phyloP scores from a whole-genome alignment of 177 flowering plant species.

The Vitis hybrid region DNA sequence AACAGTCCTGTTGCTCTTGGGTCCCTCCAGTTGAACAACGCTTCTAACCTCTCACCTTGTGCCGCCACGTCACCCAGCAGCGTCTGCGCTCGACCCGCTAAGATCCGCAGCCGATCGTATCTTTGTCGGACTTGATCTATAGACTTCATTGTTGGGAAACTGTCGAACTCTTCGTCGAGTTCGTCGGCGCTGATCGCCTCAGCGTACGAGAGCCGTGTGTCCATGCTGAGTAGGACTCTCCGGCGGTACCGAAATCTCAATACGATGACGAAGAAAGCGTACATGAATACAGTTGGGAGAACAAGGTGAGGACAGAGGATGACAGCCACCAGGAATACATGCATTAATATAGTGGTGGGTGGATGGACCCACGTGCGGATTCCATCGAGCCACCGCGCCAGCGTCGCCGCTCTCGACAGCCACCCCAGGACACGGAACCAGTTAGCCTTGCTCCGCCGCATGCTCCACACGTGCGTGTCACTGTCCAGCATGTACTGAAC shows the following conservation, averaged over 20 bases:
- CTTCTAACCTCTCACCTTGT: conserved; percentile 90
- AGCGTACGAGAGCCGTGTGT: conserved; percentile 63
- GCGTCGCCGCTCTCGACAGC: conserved; percentile 47
- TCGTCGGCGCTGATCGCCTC: conserved; percentile 72
- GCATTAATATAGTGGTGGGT: conserved; percentile 73
- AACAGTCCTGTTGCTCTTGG: conserved; percentile 94
- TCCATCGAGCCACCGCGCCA: conserved; percentile 72
- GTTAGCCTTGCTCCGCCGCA: conserved; percentile 89
- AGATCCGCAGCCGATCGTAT: conserved; percentile 79
- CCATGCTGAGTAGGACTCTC: conserved; percentile 44
- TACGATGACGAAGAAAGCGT: conserved; percentile 59
- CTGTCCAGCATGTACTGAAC: conserved; percentile 85
- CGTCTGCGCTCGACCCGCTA: conserved; percentile 83
- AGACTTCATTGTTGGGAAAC: conserved; percentile 61
- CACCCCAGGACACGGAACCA: conserved; percentile 81
- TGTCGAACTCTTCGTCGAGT: conserved; percentile 95
- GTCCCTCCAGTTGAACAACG: conserved; percentile 83
- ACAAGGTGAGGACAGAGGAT: conserved; percentile 70
- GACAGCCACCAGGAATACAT: conserved; percentile 53
- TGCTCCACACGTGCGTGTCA: conserved; percentile 86
- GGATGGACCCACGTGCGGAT: conserved; percentile 82
- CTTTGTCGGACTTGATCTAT: conserved; percentile 60
- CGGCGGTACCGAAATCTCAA: conserved; percentile 54
- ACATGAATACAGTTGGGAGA: conserved; percentile 80
- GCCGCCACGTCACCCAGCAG: conserved; percentile 89